Percentiles rank a stretch among this genome's conserved stretches.
Evolutionary conservation across 306 rosid species (phyloP).

Genomic region (Leucaena leucocephala): DNA sequence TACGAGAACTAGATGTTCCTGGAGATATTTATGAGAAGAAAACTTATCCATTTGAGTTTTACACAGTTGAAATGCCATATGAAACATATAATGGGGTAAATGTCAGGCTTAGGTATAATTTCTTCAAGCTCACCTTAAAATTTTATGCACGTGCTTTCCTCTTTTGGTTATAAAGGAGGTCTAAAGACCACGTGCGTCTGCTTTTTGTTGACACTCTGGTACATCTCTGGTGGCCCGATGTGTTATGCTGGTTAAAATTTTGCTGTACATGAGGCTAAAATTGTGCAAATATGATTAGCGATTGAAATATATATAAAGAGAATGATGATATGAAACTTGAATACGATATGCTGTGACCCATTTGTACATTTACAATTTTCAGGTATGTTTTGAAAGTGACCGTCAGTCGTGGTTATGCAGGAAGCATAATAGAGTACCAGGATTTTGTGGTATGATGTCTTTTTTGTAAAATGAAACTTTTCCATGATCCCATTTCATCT

Average conservation of each 20-base stretch:
- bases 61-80: conserved; percentile 98
- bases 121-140: conserved; percentile 24
- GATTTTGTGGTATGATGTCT: conserved; percentile 76
- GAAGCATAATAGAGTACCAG: conserved; percentile 92
- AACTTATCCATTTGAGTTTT: conserved; percentile 91
- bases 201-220: neutral
- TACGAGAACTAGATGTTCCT: conserved; percentile 96
- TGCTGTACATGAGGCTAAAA: neutral
- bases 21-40: conserved; percentile 96
- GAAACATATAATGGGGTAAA: conserved; percentile 97
- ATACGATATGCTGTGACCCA: conserved; percentile 29
- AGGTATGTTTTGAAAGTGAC: conserved; percentile 98
- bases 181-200: neutral
- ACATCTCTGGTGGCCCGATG: neutral
- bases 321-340: conserved; percentile 21
- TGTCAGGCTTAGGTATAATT: conserved; percentile 88
- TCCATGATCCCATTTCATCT: conserved; percentile 22
- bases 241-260: neutral
- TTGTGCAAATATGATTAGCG: neutral
- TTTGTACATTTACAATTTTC: conserved; percentile 37
- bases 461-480: conserved; percentile 21
- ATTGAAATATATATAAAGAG: neutral
- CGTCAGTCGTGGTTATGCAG: conserved; percentile 90
- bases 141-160: neutral
- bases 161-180: neutral